Evolutionary conservation across 1,284 basidiomycete genomes (phyloP), one percentile per base, ranked within the genome.

Genomic region (Meira nashicola): DNA sequence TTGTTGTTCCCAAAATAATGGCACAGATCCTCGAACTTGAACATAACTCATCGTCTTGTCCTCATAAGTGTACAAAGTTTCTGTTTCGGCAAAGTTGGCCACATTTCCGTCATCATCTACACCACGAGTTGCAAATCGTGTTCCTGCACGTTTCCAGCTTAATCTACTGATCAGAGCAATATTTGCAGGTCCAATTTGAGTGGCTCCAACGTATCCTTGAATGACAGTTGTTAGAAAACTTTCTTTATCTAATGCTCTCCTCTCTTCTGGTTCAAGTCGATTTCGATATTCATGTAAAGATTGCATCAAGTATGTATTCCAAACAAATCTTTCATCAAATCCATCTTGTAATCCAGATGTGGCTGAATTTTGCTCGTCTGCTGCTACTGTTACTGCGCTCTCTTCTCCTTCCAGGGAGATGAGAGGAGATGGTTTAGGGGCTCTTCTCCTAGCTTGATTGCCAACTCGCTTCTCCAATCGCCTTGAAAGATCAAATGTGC

Each of bases 61-160:
- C 60, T 89, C 87, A 15, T 88, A 89, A 64, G 87, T 87, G 76
- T 97, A 86, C 51, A 96, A 83, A 0, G 89, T 89, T 81, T 98
- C 94, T 6, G 93, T 94, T 87, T 93, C 94, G 39, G 95, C 95
- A 80, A 96, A 97, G 77, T 98, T 97, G 51, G 95, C 95, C 17
- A 89, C 90, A 76, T 95, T 89, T 41, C 95, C 94, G 71, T 96
- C 92, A 77, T 99, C 95, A 76, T 98, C 95, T 21, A 99, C 89
- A 0, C 95, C 95, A 59, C 95, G 85, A 2, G 93, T 94, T 74
- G 96, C 94, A 82, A 96, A 98, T 37, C 95, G 86, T 17, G 95
- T 97, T 1, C 95, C 95, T 17, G 95, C 94, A 63, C 93, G 84
- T 79, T 92, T 94, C 86, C 90, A 94, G 38, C 92, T 89, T 8